phyloP scores from a whole-genome alignment of 169 alveolate genomes.

The Babesia sp. region DNA sequence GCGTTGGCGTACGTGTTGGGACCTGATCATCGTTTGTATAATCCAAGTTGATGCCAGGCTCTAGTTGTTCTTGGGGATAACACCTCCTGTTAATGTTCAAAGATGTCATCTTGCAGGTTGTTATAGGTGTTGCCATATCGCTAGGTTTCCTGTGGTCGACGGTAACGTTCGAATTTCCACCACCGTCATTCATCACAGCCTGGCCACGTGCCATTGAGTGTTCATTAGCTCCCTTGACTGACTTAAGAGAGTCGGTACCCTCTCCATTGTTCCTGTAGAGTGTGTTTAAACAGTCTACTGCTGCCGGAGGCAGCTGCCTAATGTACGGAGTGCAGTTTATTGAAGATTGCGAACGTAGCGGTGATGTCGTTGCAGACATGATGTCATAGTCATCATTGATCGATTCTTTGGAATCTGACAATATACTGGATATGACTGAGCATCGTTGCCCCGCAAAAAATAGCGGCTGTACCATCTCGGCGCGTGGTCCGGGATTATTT shows the following conservation, averaged over 20 bases:
- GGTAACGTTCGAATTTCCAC: background rate
- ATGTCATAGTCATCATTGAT: slow-evolving; percentile 16
- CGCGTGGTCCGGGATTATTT: background rate
- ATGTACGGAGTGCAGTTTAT: slow-evolving; percentile 13
- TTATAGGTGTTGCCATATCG: background rate
- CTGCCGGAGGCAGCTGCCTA: slow-evolving; percentile 6
- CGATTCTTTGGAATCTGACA: slow-evolving; percentile 14
- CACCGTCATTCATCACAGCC: background rate
- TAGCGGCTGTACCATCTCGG: slow-evolving; percentile 9
- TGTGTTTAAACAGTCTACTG: background rate
- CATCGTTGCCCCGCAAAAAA: background rate
- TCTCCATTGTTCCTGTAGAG: background rate
- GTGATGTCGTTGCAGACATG: background rate
- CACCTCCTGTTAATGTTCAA: background rate
- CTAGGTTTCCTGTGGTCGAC: background rate
- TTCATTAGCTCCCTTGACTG: background rate
- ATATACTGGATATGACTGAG: background rate
- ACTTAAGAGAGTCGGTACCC: background rate
- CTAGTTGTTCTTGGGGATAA: background rate
- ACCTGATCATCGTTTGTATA: background rate
- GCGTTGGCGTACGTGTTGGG: slow-evolving; percentile 3
- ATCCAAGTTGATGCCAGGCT: background rate
- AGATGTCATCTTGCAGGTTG: too few species aligned
- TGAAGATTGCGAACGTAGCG: slow-evolving; percentile 8
- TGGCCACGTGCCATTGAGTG: background rate